Conservation (phyloP, 78 protist species). For the Monosiga brevicollis region DNA sequence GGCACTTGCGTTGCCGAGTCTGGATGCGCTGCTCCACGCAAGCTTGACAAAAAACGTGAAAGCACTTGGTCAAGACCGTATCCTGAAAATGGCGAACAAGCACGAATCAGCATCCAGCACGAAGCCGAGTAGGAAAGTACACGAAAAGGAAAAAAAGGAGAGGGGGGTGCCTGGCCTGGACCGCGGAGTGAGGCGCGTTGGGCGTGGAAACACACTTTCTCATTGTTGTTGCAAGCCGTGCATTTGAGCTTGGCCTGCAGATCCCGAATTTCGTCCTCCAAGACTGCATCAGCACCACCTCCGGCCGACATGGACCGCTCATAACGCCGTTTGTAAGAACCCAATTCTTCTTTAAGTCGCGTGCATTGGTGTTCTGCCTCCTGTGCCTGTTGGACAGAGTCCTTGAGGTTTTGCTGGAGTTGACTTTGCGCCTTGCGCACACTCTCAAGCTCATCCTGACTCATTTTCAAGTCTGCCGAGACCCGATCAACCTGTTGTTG, state of each 20-base stretch:
- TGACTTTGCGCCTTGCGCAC: too few relatives aligned
- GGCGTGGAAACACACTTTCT: not conserved
- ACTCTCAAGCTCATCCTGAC: too few relatives aligned
- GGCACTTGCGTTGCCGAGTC: not conserved
- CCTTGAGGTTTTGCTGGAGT: too few relatives aligned
- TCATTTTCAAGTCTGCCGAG: too few relatives aligned
- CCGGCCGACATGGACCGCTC: too few relatives aligned
- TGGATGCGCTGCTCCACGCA: not conserved
- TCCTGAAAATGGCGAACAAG: not conserved
- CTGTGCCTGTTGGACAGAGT: too few relatives aligned
- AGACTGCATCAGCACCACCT: not conserved
- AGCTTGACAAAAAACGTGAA: not conserved
- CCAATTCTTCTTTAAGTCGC: too few relatives aligned
- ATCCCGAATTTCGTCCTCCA: not conserved
- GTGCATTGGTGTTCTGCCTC: too few relatives aligned
- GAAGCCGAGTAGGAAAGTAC: not conserved
- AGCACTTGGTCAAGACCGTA: not conserved
- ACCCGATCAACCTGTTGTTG: too few relatives aligned
- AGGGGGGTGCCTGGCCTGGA: not conserved
- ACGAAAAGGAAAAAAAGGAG: not conserved
- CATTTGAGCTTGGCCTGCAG: not conserved
- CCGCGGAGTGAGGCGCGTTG: not conserved
- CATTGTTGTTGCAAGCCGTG: not conserved
- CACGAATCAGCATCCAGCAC: not conserved
- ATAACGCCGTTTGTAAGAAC: too few relatives aligned